Evolutionary conservation across 176 grass and related monocot genomes (phyloP).

Genomic region (Bothriochloa decipiens): DNA sequence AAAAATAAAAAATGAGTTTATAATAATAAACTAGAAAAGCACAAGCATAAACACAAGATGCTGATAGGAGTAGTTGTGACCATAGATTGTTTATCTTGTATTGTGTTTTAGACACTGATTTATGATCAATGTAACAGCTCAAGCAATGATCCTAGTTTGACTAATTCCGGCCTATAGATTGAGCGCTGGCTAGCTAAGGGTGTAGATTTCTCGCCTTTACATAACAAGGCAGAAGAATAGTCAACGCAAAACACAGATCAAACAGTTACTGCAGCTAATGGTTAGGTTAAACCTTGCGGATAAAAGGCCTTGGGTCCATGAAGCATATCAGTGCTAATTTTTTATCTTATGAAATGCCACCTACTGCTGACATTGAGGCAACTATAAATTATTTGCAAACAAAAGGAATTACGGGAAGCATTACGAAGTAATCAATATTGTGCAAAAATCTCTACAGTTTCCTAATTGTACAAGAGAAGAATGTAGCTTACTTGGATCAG

Average conservation of each 20-base stretch:
- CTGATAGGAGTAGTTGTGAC: neutral
- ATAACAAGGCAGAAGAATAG: neutral
- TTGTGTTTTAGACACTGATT: neutral
- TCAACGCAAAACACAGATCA: neutral
- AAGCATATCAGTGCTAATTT: neutral
- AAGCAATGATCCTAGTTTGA: conserved; percentile 22
- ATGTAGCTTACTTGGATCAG: conserved; percentile 84
- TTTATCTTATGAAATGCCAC: neutral
- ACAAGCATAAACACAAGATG: neutral
- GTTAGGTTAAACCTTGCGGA: neutral
- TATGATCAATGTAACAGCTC: conserved; percentile 3
- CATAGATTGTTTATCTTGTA: conserved; percentile 6
- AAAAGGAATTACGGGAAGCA: conserved; percentile 21
- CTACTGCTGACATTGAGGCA: neutral
- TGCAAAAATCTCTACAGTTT: neutral
- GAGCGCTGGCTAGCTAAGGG: neutral
- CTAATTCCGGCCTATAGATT: neutral
- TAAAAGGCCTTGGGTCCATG: neutral
- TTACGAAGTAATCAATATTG: neutral
- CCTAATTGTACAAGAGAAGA: conserved; percentile 14
- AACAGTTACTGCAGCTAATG: neutral
- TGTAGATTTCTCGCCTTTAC: neutral
- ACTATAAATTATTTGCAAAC: conserved; percentile 8
- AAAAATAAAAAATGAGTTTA: neutral
- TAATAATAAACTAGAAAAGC: conserved; percentile 2